Base-by-base conservation (phyloP, 495 filamentous ascomycete genomes). In the Immersiella caudata region DNA sequence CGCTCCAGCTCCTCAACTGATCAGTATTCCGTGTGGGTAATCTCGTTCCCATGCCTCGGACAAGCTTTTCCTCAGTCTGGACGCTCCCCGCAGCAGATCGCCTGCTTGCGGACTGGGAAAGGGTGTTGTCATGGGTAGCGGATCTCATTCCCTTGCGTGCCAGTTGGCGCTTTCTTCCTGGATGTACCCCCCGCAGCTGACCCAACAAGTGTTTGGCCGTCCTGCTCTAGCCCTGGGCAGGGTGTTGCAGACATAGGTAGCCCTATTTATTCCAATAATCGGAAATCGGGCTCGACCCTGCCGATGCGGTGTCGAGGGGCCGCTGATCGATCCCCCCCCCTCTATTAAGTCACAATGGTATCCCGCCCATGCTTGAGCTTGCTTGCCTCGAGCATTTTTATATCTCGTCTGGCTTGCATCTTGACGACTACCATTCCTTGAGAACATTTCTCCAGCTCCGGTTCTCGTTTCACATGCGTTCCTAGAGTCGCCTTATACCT, bases 401-500 rank as follows among this genome's bases (percentile, higher is more conserved):
- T 79, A 76, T 75, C 67, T 66, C 49, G 65, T 75, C 60, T 75
- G 75, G 72, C 76, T 75, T 70, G 70, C 76, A 69, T 68, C 65
- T 62, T 70, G 73, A 70, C 67, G 24, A 65, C 40, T 64, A 60
- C 67, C 75, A 79, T 77, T 79, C 75, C 76, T 73, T 62, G 60
- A 66, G 24, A 59, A 83, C 85, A 87, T 86, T 87, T 84, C 82
- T 85, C 82, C 79, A 76, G 84, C 81, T 81, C 76, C 76, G 79
- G 75, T 81, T 76, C 78, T 80, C 84, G 79, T 82, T 79, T 70
- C 62, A 29, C 46, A 54, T 51, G n/a, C 40, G 61, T 20, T 40
- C 21, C 61, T 63, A 58, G 24, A 54, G 66, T 21, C 5, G 21
- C 7, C 56, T 59, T 55, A 67, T 73, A 65, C 67, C 40, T 71